These are phyloP conservation scores for Colletotrichum limetticola DNA, from an alignment of 2,329 filamentous ascomycete genomes.

Conservation along the genomic window DNA sequence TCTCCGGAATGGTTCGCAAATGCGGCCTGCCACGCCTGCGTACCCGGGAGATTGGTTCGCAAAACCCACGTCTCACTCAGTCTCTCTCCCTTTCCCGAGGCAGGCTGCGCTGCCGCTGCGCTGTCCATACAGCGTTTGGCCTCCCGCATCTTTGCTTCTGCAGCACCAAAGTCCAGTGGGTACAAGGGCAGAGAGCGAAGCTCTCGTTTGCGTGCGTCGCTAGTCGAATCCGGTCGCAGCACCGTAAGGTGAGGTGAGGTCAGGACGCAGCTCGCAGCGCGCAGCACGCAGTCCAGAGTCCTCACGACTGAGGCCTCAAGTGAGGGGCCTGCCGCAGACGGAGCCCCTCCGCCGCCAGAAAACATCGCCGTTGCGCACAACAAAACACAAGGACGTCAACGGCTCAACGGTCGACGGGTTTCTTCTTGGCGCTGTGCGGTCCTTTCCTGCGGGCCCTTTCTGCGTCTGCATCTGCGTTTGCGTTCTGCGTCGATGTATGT, in stretches of 20 bases:
- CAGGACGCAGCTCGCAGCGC: neutral
- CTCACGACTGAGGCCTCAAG: neutral
- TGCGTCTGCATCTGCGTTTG: slow-evolving; percentile 1
- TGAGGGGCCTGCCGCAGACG: neutral
- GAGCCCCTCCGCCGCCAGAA: neutral
- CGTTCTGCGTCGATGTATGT: neutral
- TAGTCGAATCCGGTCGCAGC: neutral
- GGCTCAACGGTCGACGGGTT: neutral
- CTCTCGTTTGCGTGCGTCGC: neutral
- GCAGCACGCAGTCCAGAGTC: too few species aligned
- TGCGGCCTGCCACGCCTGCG: neutral
- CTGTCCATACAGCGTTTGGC: neutral
- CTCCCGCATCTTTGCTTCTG: neutral
- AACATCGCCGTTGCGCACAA: neutral
- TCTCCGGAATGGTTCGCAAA: slow-evolving; percentile 27
- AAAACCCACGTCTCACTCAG: neutral
- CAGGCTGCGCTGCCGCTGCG: slow-evolving; percentile 3
- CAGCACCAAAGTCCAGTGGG: neutral
- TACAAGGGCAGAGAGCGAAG: neutral
- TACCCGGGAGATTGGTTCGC: slow-evolving; percentile 27
- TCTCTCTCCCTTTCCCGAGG: neutral
- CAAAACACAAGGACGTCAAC: neutral
- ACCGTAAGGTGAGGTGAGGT: neutral
- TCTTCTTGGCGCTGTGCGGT: slow-evolving; percentile 30
- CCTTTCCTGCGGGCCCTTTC: slow-evolving; percentile 24